Evolutionary conservation across 139 green algal species (phyloP), one percentile per base, ranked within the genome.

Genomic region (Eudorina sp.): DNA sequence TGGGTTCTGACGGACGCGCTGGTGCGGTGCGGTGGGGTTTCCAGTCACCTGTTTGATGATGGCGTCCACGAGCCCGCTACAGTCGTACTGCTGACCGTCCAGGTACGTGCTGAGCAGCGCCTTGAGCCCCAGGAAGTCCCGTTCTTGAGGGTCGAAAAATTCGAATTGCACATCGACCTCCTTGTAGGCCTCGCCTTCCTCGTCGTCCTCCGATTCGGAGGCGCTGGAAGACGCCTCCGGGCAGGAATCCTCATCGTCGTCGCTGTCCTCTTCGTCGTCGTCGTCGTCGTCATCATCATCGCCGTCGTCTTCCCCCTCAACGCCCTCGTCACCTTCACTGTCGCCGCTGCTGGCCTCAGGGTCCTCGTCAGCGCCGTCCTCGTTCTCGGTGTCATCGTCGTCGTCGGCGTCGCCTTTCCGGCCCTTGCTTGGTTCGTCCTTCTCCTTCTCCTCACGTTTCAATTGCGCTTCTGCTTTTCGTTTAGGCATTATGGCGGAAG

Each of bases 101-200:
- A 99, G 91, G 80, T 96, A 98, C 9, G 62, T 94, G 40, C 88
- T 69, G 83, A 99, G 88, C 81, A 99, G 90, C 1, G 92, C 93
- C 58, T 95, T 96, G 18, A 99, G 84, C 31, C 97, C 97, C 21
- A 96, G 96, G 72, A 97, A 99, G 91, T 99, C 97, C 0, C 88
- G 85, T n/a, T 98, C 95, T 36, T 46, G 88, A 0, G 97, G 96
- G 31, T 97, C 94, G 64, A 96, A 97, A 74, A 99, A 99, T 62
- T 98, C 92, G 80, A 99, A 98, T 51, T 98, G 90, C 0, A 98
- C 94, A 34, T 97, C 51, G 4, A 99, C 89, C 38, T 97, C 55
- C 31, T 95, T 89, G 48, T 91, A 89, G 29, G 69, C 72, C 53
- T 93, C 89, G 62, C 85, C 76, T 0, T 93, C 89, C 46, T 91